Evolutionary conservation across 2,329 filamentous ascomycete species (phyloP).

Genomic region (Botryotinia calthae): DNA sequence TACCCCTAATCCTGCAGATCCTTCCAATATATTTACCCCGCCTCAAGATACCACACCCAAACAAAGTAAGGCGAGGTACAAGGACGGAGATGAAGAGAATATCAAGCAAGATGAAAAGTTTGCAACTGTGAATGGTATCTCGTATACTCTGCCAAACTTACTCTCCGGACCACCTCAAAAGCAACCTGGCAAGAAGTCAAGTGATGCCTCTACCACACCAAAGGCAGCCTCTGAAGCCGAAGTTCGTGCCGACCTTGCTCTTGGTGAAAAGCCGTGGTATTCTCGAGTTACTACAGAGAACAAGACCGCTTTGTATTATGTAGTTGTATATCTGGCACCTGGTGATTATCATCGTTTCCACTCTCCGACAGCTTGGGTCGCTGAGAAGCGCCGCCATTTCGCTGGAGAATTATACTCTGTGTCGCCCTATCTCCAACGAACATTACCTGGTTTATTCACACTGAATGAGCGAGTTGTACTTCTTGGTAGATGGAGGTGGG

Average conservation of each 20-base stretch:
- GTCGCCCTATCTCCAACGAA: constrained; percentile 90
- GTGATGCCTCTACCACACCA: constrained; percentile 71
- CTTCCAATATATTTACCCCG: constrained; percentile 49
- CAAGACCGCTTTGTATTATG: constrained; percentile 81
- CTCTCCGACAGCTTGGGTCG: constrained; percentile 92
- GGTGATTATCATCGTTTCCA: constrained; percentile 99
- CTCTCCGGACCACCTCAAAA: constrained; percentile 65
- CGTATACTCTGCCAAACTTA: constrained; percentile 85
- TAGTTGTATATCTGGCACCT: constrained; percentile 91
- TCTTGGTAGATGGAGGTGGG: constrained; percentile 90
- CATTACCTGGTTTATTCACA: constrained; percentile 89
- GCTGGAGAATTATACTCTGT: constrained; percentile 94
- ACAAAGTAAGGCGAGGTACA: constrained; percentile 32
- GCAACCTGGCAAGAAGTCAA: constrained; percentile 45
- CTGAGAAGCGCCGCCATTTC: constrained; percentile 92
- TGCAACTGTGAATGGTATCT: constrained; percentile 89
- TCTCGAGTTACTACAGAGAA: constrained; percentile 59
- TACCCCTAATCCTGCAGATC: constrained; percentile 34
- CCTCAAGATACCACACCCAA: constrained; percentile 26
- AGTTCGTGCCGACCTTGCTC: constrained; percentile 79
- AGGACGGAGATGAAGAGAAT: constrained; percentile 54
- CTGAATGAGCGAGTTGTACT: constrained; percentile 95
- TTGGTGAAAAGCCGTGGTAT: constrained; percentile 69
- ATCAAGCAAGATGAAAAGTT: constrained; percentile 88
- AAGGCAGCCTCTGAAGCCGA: constrained; percentile 73